These are phyloP conservation scores for Colletotrichum sp. DNA, from an alignment of 2,329 filamentous ascomycete genomes.

Conservation along the genomic window DNA sequence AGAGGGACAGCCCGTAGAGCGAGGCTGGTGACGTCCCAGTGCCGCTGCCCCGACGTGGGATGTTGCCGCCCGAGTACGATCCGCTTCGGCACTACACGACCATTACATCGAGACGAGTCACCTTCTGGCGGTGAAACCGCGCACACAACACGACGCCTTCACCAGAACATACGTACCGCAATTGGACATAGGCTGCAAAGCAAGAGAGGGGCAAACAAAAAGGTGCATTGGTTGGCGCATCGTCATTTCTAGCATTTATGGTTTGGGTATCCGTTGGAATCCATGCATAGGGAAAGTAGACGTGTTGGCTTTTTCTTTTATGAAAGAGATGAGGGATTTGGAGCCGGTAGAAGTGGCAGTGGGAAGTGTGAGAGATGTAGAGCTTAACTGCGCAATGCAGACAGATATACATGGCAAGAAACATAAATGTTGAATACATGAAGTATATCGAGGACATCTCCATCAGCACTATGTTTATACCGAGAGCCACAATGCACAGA, in stretches of 20 bases:
- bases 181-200: neutral
- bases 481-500: neutral
- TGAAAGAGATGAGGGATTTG: neutral
- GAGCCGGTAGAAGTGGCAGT: accelerated
- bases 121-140: slow-evolving; percentile 1
- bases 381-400: neutral
- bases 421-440: neutral
- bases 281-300: neutral
- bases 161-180: neutral
- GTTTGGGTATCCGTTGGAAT: neutral
- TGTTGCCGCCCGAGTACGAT: slow-evolving; percentile 8
- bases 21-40: slow-evolving; percentile 19
- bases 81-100: slow-evolving; percentile 4
- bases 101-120: neutral
- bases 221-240: slow-evolving; percentile 3
- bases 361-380: too few species aligned
- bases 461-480: too few species aligned
- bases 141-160: neutral
- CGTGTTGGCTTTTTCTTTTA: neutral
- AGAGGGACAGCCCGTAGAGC: slow-evolving; percentile 45
- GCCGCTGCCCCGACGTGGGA: neutral
- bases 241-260: neutral
- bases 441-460: neutral
- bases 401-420: neutral
- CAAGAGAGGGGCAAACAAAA: neutral